Base-by-base conservation (phyloP, 768 basidiomycete species). In the Udeniomyces megalosporus region DNA sequence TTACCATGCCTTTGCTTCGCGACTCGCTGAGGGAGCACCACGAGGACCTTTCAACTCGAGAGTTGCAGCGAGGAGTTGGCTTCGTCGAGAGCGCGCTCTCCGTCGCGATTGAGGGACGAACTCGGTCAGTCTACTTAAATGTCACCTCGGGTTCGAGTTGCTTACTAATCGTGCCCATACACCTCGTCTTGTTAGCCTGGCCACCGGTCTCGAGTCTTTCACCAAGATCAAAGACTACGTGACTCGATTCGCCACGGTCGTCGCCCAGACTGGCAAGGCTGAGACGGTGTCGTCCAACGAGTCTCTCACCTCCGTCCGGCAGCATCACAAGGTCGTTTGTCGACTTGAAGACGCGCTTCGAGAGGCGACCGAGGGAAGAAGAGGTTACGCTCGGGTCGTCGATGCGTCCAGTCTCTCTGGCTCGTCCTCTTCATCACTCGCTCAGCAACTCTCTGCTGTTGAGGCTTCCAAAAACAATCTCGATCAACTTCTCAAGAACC, bases 41-140 rank as follows among this genome's bases (percentile, higher is more conserved):
- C 70, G 70, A 78, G 0, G 95, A 97, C 70, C 68, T 97, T 51
- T 79, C 81, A 11, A 89, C 88, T n/a, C 83, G 85, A 15, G 93
- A 97, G 63, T 76, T 96, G 20, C 84, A 84, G 69, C 80, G 88
- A 65, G 87, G 84, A 7, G 72, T 86, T 20, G 82, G 80, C 66
- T 79, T 86, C 61, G 77, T 89, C 4, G 90, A 96, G 72, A 88
- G 84, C 46, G 79, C 82, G 2, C 84, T 89, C 71, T 78, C 78
- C 3, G 73, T 84, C 52, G 84, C 84, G 1, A 67, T 91, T 17
- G 78, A 79, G 42, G 71, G 80, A 31, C 77, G 88, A 70, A 72
- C 79, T 34, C 73, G 79, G 91, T 91, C 71, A 73, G 83, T 55
- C 42, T 50, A 3, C 31, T 29, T 29, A 15, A n/a, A n/a, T 29